phyloP scores from a whole-genome alignment of 352 stramenopile genomes.

The Hyaloperonospora brassicae region DNA sequence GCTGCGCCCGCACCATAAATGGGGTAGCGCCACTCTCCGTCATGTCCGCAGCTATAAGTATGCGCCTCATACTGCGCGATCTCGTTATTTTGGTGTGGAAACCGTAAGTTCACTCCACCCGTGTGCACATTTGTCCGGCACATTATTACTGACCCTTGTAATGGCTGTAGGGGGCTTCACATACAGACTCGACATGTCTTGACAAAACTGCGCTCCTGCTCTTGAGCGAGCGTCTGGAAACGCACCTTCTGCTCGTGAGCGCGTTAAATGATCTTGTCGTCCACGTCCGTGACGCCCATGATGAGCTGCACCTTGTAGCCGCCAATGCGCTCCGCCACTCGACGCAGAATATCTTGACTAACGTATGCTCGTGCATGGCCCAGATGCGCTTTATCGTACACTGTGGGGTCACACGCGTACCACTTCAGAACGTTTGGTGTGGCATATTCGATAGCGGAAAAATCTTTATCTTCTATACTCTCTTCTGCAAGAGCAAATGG shows the following conservation, averaged over 20 bases:
- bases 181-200: constrained; percentile 53
- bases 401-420: constrained; percentile 98
- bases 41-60: constrained; percentile 25
- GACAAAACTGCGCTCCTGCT: constrained; percentile 64
- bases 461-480: too few species aligned
- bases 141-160: constrained; percentile 91
- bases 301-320: constrained; percentile 91
- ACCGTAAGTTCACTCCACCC: constrained; percentile 90
- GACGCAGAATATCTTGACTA: constrained; percentile 89
- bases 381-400: constrained; percentile 97
- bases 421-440: constrained; percentile 70
- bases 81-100: constrained; percentile 89
- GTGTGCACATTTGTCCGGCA: constrained; percentile 95
- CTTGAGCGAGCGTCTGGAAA: constrained; percentile 41
- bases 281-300: constrained; percentile 97
- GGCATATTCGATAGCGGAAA: constrained; percentile 32
- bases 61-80: constrained; percentile 79
- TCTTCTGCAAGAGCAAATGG: too few species aligned
- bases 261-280: constrained; percentile 96
- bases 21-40: constrained; percentile 87
- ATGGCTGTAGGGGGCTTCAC: constrained; percentile 52
- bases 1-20: too few species aligned
- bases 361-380: constrained; percentile 96
- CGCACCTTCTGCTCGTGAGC: constrained; percentile 34
- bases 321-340: constrained; percentile 83